A percentile compares a stretch with the other conserved stretches of the same genome.
Conservation (phyloP, 2,329 filamentous ascomycete species). For the Graphium sp. region DNA sequence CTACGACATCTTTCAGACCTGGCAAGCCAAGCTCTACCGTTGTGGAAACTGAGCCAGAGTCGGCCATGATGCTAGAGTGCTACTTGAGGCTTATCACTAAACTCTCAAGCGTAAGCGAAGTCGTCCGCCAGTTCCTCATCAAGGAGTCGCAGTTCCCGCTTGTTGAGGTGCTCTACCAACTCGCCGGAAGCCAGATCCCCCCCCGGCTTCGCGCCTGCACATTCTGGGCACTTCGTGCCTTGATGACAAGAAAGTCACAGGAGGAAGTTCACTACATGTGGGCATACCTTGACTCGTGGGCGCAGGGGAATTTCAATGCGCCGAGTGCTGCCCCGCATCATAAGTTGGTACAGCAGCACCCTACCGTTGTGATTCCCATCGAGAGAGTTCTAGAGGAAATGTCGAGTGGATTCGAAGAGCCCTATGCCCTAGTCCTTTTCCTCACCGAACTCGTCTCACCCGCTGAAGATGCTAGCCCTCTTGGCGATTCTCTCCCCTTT, state of each 20-base stretch:
- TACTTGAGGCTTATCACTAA: conserved; percentile 81
- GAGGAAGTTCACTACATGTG: conserved; percentile 60
- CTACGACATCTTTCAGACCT: conserved; percentile 27
- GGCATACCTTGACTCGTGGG: conserved; percentile 64
- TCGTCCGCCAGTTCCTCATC: conserved; percentile 59
- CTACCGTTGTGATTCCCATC: conserved; percentile 22
- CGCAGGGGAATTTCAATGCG: conserved; percentile 40
- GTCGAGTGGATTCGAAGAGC: conserved; percentile 66
- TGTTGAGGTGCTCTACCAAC: conserved; percentile 56
- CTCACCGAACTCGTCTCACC: conserved; percentile 58
- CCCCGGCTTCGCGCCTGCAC: conserved; percentile 67
- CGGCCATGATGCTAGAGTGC: conserved; percentile 89
- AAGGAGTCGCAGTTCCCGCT: conserved; percentile 48
- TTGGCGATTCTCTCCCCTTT: conserved; percentile 69
- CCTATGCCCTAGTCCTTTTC: conserved; percentile 67
- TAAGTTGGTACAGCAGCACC: conserved; percentile 13
- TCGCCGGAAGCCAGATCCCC: conserved; percentile 63
- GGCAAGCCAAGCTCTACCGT: conserved; percentile 47
- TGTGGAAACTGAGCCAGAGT: conserved; percentile 75
- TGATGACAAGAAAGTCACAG: conserved; percentile 59
- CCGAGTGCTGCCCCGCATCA: conserved; percentile 14
- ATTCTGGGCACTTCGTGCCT: conserved; percentile 59
- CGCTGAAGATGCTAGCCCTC: conserved; percentile 36
- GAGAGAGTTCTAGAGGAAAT: conserved; percentile 59
- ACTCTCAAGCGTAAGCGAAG: conserved; percentile 56